Base-by-base conservation (phyloP, 441 rosid genomes). In the Melastoma candidum region DNA sequence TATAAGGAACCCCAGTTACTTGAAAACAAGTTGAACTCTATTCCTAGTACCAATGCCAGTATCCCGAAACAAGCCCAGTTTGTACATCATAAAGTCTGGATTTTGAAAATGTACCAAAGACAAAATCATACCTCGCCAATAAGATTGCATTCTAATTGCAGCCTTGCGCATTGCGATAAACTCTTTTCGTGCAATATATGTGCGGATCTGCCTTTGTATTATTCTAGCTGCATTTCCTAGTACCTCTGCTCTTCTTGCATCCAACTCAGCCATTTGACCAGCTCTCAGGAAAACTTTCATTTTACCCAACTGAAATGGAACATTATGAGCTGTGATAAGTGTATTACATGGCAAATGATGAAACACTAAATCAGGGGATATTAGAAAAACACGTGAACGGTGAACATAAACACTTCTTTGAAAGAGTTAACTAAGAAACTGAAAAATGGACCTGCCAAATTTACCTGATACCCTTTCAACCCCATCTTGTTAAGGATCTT, bases 251-350 rank as follows among this genome's bases (percentile, higher is more conserved):
- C 99, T 84, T 78, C 99, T 85, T 53, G 98, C 85, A 76, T 95
- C 99, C 75, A 95, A 71, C 76, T 90, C 97, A 68, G 99, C 99
- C 99, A 95, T 95, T 83, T 95, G 99, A 55, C 99, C 99, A 53
- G 99, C 99, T 74, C 99, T 79, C 13, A 95, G 86, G 78, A 95
- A 95, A 60, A 95, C 85, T 66, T 95, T 90, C 29, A 78, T 72
- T 79, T 95, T 90, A 49, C 99, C 99, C 66, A 95, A 66, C 99
- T 95, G 83, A 75, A 62, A 36, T n/a, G 44, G 26, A 52, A 49
- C n/a, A 57, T 26, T 32, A 25, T 46, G 36, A 29, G 36, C 3
- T 3, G 36, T 29, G 3, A 29, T 29, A 29, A 17, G 22, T 17
- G 36, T 7, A 29, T 29, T 7, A 17, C 36, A 7, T 3, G 3